Base-by-base conservation (phyloP, 208 protist species). In the Novymonas esmeraldas region DNA sequence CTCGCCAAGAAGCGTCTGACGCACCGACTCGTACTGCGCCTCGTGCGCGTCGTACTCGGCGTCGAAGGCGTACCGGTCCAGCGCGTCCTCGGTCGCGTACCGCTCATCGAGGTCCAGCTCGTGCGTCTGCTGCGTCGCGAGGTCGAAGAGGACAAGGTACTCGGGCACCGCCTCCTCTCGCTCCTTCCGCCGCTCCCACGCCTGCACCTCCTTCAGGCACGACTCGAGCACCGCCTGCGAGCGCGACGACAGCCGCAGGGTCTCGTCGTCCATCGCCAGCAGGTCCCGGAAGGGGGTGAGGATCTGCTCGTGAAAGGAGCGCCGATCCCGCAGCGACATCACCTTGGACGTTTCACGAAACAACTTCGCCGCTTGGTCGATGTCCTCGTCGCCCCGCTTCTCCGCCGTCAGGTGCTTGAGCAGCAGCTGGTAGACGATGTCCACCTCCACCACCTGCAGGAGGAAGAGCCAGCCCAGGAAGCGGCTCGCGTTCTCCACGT, bases 201-300 rank as follows among this genome's bases (percentile, higher is more conserved):
- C 58, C 65, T 90, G 85, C 60, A 96, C 85, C 20, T 98, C 83
- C 59, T 84, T 81, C 42, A 99, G 94, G 31, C 98, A 95, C 14
- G 82, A 72, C 76, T 99, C 98, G 45, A 99, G 95, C 66, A 98
- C 91, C 56, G 99, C 98, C 85, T 99, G 98, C 18, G 95, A 85
- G 41, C 97, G 91, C 33, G 87, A 76, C 41, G 96, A 96, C 33
- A 99, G 97, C 16, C 91, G 74, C 20, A 75, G 61, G 20, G 92
- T 96, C 36, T 99, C 98, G 77, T 98, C 77, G 52, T 95, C 90
- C 82, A 89, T 92, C 11, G 87, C 87, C 31, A 95, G 76, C 18
- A 95, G 45, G 58, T 91, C 85, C 38, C 90, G 85, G 39, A 95
- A 92, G 1, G 90, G 85, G 0, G 74, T 87, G 26, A 95, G 76